phyloP scores from a whole-genome alignment of 2,329 filamentous ascomycete genomes.

The Cadophora gregata region DNA sequence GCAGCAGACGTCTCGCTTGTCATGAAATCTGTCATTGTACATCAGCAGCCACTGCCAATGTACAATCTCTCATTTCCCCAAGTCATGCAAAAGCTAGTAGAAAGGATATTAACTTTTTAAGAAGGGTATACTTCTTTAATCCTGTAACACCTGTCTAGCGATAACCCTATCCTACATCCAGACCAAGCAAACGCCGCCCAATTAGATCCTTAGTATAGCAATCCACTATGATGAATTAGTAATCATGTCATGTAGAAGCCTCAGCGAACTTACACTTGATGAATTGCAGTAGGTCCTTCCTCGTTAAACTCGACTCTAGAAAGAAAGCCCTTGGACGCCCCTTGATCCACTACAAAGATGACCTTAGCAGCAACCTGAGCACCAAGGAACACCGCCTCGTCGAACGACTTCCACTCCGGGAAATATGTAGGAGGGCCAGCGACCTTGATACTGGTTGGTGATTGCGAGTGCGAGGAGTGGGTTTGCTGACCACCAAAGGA shows the following conservation, averaged over 20 bases:
- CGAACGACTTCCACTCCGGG: constrained; percentile 62
- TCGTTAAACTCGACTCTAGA: constrained; percentile 55
- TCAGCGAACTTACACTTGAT: constrained; percentile 43
- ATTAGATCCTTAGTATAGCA: constrained; percentile 20
- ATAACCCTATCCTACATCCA: constrained; percentile 20
- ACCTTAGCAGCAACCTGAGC: constrained; percentile 76
- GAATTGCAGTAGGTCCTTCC: constrained; percentile 44
- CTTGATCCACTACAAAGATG: constrained; percentile 72
- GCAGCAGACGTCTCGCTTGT: neutral
- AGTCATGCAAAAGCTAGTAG: neutral
- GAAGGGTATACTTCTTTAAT: constrained; percentile 27
- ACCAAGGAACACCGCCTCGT: constrained; percentile 73
- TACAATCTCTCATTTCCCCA: neutral
- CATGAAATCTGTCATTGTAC: neutral
- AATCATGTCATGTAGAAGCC: neutral
- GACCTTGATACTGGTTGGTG: constrained; percentile 70
- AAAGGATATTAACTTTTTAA: neutral
- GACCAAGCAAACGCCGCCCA: constrained; percentile 18
- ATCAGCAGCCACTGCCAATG: neutral
- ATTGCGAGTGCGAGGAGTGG: constrained; percentile 70
- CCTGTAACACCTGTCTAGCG: constrained; percentile 18
- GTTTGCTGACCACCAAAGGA: constrained; percentile 49
- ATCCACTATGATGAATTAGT: constrained; percentile 19
- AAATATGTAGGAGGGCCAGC: constrained; percentile 74
- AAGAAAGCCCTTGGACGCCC: constrained; percentile 68